phyloP scores from a whole-genome alignment of 441 rosid species.

The Flueggea neowawraea region DNA sequence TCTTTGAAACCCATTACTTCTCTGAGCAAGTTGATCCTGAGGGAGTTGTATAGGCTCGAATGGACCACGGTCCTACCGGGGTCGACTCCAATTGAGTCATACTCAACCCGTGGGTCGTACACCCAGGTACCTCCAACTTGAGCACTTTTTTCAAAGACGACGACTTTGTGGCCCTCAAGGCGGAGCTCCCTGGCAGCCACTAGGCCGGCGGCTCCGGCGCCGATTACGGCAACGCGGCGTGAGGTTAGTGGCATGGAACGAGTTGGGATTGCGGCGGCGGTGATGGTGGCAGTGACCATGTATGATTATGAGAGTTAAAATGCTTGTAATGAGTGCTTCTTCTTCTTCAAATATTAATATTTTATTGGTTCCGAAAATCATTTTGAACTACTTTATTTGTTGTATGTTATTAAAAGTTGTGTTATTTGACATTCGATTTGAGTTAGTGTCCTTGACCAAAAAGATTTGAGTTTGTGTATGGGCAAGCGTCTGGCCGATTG shows the following conservation, averaged over 20 bases:
- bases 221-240: constrained; percentile 64
- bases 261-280: too few relatives aligned
- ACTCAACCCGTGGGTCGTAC: constrained; percentile 40
- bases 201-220: constrained; percentile 77
- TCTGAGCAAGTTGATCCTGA: constrained; percentile 70
- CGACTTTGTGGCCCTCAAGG: constrained; percentile 51
- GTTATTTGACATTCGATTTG: too few relatives aligned
- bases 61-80: constrained; percentile 49
- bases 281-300: too few relatives aligned
- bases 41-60: constrained; percentile 63
- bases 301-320: too few relatives aligned
- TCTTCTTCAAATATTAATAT: too few relatives aligned
- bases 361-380: too few relatives aligned
- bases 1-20: constrained; percentile 71
- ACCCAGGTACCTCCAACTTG: constrained; percentile 71
- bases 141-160: constrained; percentile 41
- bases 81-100: constrained; percentile 56
- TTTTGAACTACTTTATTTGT: too few relatives aligned
- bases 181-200: constrained; percentile 59
- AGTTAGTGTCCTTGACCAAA: too few relatives aligned
- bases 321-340: too few relatives aligned
- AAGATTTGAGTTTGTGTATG: too few relatives aligned
- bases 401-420: too few relatives aligned
- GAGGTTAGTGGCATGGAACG: not conserved
- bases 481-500: too few relatives aligned